Base-by-base conservation (phyloP, 352 stramenopile species). In the Phytophthora aleatoria region DNA sequence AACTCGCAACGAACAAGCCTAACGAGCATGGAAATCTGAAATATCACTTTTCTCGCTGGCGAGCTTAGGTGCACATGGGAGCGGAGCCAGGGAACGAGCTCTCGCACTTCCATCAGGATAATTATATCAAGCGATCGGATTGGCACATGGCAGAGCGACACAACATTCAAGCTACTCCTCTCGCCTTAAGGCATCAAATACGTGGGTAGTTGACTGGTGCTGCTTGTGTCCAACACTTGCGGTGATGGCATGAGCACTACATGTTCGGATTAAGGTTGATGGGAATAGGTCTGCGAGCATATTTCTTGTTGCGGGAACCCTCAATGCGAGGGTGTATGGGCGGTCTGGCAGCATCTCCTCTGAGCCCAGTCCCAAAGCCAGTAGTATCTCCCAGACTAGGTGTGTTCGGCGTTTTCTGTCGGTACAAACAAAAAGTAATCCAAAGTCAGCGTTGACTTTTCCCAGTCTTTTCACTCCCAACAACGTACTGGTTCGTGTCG, bases 251-350 rank as follows among this genome's bases (percentile, higher is more conserved):
- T 13, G 15, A 38, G 47, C 28, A 39, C 30, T 66, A 69, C 42
- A 55, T 59, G 43, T 61, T 67, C 24, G 55, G 24, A 45, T 74
- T 82, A 57, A 92, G 57, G 53, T 86, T 81, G 64, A 94, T 90
- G 13, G 75, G 71, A 35, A 94, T 92, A 56, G 77, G 73, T 11
- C 73, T 75, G 38, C 83, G 74, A 51, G 83, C 74, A 50, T 90
- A 79, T 45, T 84, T 89, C 54, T 92, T 94, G 69, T 94, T 94
- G 41, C 81, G 81, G 16, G 83, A 80, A 45, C 85, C 85, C 57
- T 89, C 76, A 30, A 76, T 59, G 20, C 71, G 74, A 9, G 72
- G 62, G 50, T 86, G 70, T 53, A 85, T 69, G 13, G 82, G 76
- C 13, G 63, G 73, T 36, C 79, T 73, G 47, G 61, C 63, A 43